Evolutionary conservation across 176 grass and related monocot genomes (phyloP).

Genomic region (Carex scoparia): DNA sequence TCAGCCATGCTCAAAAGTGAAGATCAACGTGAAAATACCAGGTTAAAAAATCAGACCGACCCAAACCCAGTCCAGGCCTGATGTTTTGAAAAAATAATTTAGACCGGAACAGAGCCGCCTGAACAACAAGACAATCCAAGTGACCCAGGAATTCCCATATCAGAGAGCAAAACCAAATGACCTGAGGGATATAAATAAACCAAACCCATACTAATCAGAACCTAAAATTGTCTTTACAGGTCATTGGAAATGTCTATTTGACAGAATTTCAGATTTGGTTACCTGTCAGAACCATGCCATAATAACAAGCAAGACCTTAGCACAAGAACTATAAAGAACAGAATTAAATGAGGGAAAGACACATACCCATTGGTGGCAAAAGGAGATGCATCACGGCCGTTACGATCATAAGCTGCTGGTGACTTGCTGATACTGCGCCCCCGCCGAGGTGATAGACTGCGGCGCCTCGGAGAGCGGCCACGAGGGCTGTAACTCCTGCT

Average conservation of each 20-base stretch:
- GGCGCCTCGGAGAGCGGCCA: constrained; percentile 70
- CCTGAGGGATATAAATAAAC: not conserved
- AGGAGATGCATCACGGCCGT: constrained; percentile 40
- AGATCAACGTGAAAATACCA: not conserved
- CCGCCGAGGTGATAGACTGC: constrained; percentile 58
- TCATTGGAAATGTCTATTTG: not conserved
- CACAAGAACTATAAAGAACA: not conserved
- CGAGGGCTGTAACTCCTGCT: constrained; percentile 81
- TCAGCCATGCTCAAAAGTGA: not conserved
- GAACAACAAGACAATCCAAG: not conserved
- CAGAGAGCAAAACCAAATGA: not conserved
- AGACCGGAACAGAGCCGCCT: not conserved
- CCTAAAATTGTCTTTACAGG: not conserved
- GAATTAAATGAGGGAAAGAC: not conserved
- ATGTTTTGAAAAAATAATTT: not conserved
- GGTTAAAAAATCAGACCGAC: not conserved
- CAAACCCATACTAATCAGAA: not conserved
- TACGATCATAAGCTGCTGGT: constrained; percentile 28
- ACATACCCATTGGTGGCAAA: constrained; percentile 58
- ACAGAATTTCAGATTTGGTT: not conserved
- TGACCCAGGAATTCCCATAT: not conserved
- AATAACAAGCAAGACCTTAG: not conserved
- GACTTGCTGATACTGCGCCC: constrained; percentile 71
- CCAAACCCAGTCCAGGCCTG: not conserved
- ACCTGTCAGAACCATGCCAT: not conserved